Evolutionary conservation across 768 basidiomycete species (phyloP).

Genomic region (Phaffia tasmanica): DNA sequence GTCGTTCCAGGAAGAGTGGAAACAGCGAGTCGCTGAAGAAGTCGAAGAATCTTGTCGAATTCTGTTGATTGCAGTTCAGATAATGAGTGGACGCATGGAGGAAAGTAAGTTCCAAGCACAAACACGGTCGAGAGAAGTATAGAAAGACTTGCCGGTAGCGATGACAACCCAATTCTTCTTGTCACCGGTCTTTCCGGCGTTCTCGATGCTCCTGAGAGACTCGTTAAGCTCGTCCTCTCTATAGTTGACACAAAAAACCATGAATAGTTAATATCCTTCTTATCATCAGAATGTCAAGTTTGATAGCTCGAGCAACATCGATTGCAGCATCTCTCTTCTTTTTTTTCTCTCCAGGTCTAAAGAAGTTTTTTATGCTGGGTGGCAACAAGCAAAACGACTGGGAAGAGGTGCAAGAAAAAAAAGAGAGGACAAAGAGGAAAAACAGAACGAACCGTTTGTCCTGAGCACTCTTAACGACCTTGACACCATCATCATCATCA

Average conservation of each 20-base stretch:
- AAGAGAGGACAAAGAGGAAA: not conserved
- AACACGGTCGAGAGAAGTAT: constrained; percentile 1
- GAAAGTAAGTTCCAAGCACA: constrained; percentile 12
- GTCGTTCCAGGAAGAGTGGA: constrained; percentile 75
- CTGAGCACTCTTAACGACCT: constrained; percentile 24
- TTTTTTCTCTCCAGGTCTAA: too few relatives aligned
- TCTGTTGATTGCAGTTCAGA: constrained; percentile 45
- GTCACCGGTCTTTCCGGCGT: constrained; percentile 65
- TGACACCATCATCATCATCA: constrained; percentile 24
- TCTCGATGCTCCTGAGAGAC: constrained; percentile 80
- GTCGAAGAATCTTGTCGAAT: constrained; percentile 86
- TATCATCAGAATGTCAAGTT: not conserved
- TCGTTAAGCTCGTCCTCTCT: constrained; percentile 84
- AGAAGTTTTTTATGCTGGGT: too few relatives aligned
- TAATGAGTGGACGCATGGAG: not conserved
- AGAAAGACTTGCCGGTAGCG: constrained; percentile 55
- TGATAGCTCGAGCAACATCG: too few relatives aligned
- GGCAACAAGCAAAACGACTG: not conserved
- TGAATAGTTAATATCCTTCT: not conserved
- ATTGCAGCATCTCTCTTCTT: too few relatives aligned
- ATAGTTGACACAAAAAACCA: not conserved
- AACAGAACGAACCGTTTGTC: constrained; percentile 22
- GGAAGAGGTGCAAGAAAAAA: not conserved
- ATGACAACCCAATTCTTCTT: constrained; percentile 86
- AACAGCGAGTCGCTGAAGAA: constrained; percentile 78